These are phyloP conservation scores for Epichloe scottii DNA, from an alignment of 2,329 filamentous ascomycete species.

Conservation along the genomic window DNA sequence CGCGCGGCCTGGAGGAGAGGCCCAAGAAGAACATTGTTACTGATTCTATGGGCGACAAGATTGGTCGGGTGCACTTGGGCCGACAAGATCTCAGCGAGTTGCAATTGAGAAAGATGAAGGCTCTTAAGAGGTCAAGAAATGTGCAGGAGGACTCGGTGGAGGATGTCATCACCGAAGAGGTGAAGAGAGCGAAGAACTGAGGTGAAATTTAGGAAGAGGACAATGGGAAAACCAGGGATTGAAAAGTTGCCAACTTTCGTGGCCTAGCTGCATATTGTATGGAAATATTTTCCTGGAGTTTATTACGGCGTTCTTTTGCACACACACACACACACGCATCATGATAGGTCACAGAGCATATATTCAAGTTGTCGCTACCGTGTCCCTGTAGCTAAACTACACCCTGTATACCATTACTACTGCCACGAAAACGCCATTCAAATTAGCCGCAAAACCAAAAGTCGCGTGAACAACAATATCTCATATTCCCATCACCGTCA, in stretches of 20 bases:
- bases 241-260: constrained; percentile 6
- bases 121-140: constrained; percentile 71
- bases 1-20: constrained; percentile 60
- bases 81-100: constrained; percentile 77
- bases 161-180: constrained; percentile 25
- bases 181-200: constrained; percentile 24
- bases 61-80: constrained; percentile 82
- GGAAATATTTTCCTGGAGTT: background rate
- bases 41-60: constrained; percentile 89
- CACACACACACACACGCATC: background rate
- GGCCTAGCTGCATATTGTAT: constrained; percentile 1
- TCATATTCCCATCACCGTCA: background rate
- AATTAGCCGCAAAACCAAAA: no score
- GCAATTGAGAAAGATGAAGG: constrained; percentile 99
- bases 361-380: no score
- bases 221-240: background rate
- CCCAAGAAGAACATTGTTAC: constrained; percentile 96
- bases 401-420: no score
- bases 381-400: no score
- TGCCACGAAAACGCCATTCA: no score
- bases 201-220: background rate
- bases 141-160: constrained; percentile 38
- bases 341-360: background rate
- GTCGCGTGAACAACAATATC: background rate
- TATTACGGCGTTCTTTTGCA: background rate